Base-by-base conservation (phyloP, 257 asterid genomes). In the Nicotiana sylvestris region DNA sequence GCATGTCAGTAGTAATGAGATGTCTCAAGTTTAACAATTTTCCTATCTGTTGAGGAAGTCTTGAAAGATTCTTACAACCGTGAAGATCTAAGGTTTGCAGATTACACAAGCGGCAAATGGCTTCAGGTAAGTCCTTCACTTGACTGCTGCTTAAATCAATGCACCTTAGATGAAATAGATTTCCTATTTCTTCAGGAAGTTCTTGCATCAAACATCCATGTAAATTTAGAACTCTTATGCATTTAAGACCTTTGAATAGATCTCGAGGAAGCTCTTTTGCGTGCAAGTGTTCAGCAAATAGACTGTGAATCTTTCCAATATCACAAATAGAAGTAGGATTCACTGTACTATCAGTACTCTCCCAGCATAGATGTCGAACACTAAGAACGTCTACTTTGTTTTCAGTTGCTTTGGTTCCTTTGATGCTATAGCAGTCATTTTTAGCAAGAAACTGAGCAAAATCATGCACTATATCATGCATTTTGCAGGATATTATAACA, bases 401-500 rank as follows among this genome's bases (percentile, higher is more conserved):
- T 82, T 69, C 6, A 29, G 80, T 15, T 55, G 12, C 74, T 66
- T 13, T 18, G 15, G 30, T 51, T 15, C 53, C 74, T 8, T 35
- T 32, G 61, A 30, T 46, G 30, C 66, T 82, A 30, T 69, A 70
- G 69, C 81, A 58, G 37, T 72, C 84, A 70, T 27, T 58, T 58
- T 10, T 70, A 15, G 81, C 37, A 15, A 82, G 16, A 13, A 49
- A 27, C 61, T 49, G 80, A 18, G 88, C 88, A 5, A 85, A 83
- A 46, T 82, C 83, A 76, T 82, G 89, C 72, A 85, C 88, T 57
- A 87, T 58, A 79, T 85, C 90, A 56, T 87, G 88, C 87, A 87
- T 85, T 82, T 82, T 83, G 58, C 87, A 86, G 8, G 78, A 72
- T 33, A 27, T 35, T 6, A 82, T 30, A n/a, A 3, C 27, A 35